These are phyloP conservation scores for Roridomyces roridus DNA, from an alignment of 768 basidiomycete genomes.

Conservation along the genomic window DNA sequence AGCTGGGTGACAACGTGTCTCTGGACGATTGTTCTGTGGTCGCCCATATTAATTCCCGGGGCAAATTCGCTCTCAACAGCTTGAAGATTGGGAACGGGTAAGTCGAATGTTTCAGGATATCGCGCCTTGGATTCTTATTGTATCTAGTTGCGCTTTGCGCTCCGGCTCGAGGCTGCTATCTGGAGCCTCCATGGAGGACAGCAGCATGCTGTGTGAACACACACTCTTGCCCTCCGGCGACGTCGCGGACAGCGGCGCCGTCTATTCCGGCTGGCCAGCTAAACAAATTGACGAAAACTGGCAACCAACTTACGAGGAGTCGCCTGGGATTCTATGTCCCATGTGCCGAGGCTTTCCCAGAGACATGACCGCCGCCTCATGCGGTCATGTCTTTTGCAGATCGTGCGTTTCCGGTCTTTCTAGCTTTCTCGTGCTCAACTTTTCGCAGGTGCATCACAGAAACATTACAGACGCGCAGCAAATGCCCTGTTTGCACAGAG, in stretches of 20 bases:
- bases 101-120: constrained; percentile 3
- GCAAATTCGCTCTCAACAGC: constrained; percentile 49
- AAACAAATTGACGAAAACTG: constrained; percentile 31
- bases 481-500: constrained; percentile 28
- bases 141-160: constrained; percentile 46
- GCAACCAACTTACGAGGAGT: constrained; percentile 23
- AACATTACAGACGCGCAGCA: constrained; percentile 5
- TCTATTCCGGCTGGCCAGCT: constrained; percentile 54
- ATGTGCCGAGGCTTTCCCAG: constrained; percentile 39
- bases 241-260: constrained; percentile 44
- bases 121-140: background rate
- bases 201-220: constrained; percentile 55
- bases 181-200: constrained; percentile 56
- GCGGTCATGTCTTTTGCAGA: constrained; percentile 37
- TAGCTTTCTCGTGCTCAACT: background rate
- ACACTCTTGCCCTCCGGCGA: constrained; percentile 54
- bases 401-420: constrained; percentile 11
- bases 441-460: constrained; percentile 22
- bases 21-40: constrained; percentile 55
- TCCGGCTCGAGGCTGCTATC: constrained; percentile 53
- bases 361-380: constrained; percentile 35
- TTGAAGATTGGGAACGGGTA: constrained; percentile 48
- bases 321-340: constrained; percentile 34
- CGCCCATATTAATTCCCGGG: constrained; percentile 54
- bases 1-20: constrained; percentile 51